Conservation (phyloP, 116 monocot species). For the Phalaenopsis hybrid region DNA sequence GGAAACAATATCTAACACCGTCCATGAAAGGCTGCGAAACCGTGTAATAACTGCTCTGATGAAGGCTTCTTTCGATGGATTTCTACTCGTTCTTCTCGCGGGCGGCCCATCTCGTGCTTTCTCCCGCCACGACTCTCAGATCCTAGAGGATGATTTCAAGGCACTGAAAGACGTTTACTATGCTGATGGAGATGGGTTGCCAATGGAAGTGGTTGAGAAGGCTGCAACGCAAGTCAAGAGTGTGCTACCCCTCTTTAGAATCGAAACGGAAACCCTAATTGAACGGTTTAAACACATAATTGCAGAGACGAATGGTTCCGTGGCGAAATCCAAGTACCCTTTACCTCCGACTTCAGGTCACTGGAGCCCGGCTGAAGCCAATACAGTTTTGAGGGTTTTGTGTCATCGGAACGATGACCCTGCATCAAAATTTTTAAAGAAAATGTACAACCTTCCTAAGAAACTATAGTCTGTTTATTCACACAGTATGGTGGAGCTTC, state of each 20-base stretch:
- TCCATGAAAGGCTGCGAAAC: constrained; percentile 61
- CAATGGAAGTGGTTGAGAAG: constrained; percentile 81
- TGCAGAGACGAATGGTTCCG: constrained; percentile 37
- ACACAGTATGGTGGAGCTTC: too few species aligned
- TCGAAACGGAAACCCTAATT: constrained; percentile 64
- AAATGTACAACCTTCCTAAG: constrained; percentile 86
- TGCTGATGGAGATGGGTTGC: constrained; percentile 90
- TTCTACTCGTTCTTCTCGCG: constrained; percentile 76
- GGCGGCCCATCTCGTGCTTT: constrained; percentile 85
- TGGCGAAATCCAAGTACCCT: constrained; percentile 38
- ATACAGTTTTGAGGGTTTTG: constrained; percentile 75
- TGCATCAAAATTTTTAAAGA: constrained; percentile 87
- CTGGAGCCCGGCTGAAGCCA: constrained; percentile 84
- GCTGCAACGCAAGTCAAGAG: constrained; percentile 59
- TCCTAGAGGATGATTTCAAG: constrained; percentile 81
- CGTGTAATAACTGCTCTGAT: constrained; percentile 79
- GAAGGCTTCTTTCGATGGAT: constrained; percentile 96
- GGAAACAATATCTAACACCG: constrained; percentile 61
- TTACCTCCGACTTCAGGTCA: constrained; percentile 74
- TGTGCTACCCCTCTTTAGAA: constrained; percentile 59
- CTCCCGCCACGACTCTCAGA: constrained; percentile 54
- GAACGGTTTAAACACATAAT: constrained; percentile 59
- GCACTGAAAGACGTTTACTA: constrained; percentile 59
- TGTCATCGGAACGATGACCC: constrained; percentile 79
- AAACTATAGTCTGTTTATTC: constrained; percentile 38